phyloP scores from a whole-genome alignment of 2,329 filamentous ascomycete species.

The Hymenoscyphus scutula region DNA sequence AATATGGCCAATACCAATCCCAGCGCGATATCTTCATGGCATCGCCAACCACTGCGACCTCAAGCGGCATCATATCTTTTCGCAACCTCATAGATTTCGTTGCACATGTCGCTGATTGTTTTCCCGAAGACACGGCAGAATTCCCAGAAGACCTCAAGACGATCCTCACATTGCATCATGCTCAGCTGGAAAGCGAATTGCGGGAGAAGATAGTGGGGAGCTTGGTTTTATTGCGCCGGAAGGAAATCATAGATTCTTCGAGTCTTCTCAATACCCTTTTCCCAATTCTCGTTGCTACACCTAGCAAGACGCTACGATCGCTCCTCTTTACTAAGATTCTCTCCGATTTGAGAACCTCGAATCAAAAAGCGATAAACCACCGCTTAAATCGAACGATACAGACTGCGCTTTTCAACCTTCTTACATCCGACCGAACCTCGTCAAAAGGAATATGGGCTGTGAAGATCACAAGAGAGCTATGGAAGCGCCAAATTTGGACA shows the following conservation, averaged over 20 bases:
- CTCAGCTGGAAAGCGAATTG: constrained; percentile 76
- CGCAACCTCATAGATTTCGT: constrained; percentile 92
- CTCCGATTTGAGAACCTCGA: constrained; percentile 83
- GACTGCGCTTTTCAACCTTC: constrained; percentile 86
- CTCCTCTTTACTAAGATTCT: constrained; percentile 89
- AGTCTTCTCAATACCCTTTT: constrained; percentile 87
- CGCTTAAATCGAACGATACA: constrained; percentile 90
- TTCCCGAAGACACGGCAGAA: constrained; percentile 71
- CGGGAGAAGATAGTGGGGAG: constrained; percentile 93
- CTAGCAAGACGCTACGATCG: constrained; percentile 82
- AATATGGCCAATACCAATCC: constrained; percentile 89
- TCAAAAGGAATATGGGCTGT: constrained; percentile 92
- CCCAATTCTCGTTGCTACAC: constrained; percentile 86
- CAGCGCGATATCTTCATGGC: constrained; percentile 89
- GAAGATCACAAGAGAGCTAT: constrained; percentile 90
- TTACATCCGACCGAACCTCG: constrained; percentile 80
- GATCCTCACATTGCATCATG: constrained; percentile 79
- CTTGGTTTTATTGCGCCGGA: constrained; percentile 81
- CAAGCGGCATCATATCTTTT: constrained; percentile 77
- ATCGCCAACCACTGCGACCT: constrained; percentile 73
- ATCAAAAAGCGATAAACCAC: constrained; percentile 86
- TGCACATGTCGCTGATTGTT: constrained; percentile 90
- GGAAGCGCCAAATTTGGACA: constrained; percentile 95
- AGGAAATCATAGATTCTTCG: constrained; percentile 85
- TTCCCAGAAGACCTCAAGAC: constrained; percentile 81